phyloP scores from a whole-genome alignment of 768 basidiomycete genomes.

The Collybia nuda region DNA sequence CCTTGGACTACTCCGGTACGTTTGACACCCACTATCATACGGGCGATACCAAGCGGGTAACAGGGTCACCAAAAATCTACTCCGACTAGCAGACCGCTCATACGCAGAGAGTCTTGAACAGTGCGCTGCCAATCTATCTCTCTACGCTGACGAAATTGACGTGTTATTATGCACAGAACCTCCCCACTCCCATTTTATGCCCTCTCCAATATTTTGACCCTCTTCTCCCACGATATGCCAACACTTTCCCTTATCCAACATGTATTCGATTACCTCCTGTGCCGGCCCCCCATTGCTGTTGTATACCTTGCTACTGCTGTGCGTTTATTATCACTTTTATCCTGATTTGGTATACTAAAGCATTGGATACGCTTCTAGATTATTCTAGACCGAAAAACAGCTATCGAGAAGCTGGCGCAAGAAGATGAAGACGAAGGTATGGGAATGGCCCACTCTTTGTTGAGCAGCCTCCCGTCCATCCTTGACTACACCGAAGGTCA shows the following conservation, averaged over 20 bases:
- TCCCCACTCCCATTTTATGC: conserved; percentile 88
- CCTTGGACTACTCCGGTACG: conserved; percentile 73
- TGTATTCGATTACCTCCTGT: conserved; percentile 87
- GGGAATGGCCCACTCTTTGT: conserved; percentile 74
- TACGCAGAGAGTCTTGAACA: conserved; percentile 68
- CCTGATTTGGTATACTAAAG: background rate
- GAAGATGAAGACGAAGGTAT: conserved; percentile 63
- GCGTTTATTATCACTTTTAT: conserved; percentile 28
- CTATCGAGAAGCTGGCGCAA: conserved; percentile 57
- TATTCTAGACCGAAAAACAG: conserved; percentile 68
- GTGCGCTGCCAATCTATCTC: conserved; percentile 34
- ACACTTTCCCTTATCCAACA: conserved; percentile 89
- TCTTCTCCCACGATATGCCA: conserved; percentile 92
- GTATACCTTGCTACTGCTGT: conserved; percentile 87
- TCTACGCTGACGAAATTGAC: background rate
- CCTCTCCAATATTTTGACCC: conserved; percentile 84
- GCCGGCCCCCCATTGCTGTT: conserved; percentile 75
- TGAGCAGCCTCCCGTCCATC: conserved; percentile 65
- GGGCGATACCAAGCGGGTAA: too few relatives aligned
- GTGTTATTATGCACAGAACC: conserved; percentile 37
- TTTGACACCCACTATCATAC: background rate
- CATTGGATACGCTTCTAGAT: conserved; percentile 44
- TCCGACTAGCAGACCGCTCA: conserved; percentile 68
- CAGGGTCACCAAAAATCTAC: conserved; percentile 74
- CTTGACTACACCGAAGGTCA: too few relatives aligned